These are phyloP conservation scores for Xylaria cubensis DNA, from an alignment of 495 filamentous ascomycete species.

Conservation along the genomic window DNA sequence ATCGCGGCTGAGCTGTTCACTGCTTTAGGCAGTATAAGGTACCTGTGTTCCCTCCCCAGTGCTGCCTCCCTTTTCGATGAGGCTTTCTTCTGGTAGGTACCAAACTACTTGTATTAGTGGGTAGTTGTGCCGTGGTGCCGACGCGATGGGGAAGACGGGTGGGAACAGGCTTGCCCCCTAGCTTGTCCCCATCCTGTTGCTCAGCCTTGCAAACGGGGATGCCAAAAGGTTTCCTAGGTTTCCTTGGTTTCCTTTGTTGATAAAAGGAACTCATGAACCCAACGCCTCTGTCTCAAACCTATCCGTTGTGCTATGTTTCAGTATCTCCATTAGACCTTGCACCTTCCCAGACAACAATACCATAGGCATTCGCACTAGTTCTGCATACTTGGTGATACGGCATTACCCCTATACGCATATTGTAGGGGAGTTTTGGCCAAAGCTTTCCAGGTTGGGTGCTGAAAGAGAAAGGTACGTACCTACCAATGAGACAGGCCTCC, in stretches of 20 bases:
- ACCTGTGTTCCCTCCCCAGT: not conserved
- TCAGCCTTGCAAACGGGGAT: slow-evolving; percentile 9
- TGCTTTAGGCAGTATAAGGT: slow-evolving; percentile 12
- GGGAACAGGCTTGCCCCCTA: not conserved
- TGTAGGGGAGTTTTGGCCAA: not conserved
- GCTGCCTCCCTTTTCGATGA: slow-evolving; percentile 8
- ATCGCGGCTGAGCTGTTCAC: slow-evolving; percentile 40
- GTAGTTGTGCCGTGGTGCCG: slow-evolving; percentile 7
- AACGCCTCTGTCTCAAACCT: not conserved
- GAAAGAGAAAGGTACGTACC: slow-evolving; percentile 23
- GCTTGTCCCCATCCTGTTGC: not conserved
- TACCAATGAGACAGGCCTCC: no score
- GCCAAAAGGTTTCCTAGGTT: not conserved
- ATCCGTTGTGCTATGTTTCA: not conserved
- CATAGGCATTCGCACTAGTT: not conserved
- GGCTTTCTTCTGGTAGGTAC: slow-evolving; percentile 20
- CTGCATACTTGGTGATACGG: not conserved
- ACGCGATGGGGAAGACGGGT: not conserved
- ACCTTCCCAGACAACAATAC: not conserved
- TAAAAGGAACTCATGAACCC: slow-evolving; percentile 13
- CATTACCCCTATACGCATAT: not conserved
- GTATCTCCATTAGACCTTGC: not conserved
- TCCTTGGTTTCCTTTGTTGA: slow-evolving; percentile 7
- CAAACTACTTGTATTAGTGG: not conserved
- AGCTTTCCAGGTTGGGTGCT: slow-evolving; percentile 14